Conservation (phyloP, 2,329 filamentous ascomycete species). For the Fusarium nanum region DNA sequence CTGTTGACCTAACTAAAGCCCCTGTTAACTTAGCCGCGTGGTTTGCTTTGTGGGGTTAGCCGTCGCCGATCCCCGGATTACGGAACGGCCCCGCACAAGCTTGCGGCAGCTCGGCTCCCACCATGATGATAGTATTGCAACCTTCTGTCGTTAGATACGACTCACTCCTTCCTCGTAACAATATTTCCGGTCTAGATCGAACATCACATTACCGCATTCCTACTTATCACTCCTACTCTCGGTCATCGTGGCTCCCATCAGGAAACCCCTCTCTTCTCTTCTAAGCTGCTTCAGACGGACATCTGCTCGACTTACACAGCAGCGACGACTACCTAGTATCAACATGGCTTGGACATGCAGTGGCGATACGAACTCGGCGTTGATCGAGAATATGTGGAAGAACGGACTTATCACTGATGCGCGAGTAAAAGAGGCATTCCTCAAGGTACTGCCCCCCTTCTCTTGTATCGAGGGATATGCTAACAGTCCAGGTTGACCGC, state of each 20-base stretch:
- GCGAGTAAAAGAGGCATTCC: constrained; percentile 82
- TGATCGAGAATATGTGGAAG: constrained; percentile 81
- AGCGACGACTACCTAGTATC: constrained; percentile 28
- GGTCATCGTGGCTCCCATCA: constrained; percentile 30
- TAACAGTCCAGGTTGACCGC: constrained; percentile 77
- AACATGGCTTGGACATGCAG: constrained; percentile 92
- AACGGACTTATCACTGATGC: constrained; percentile 79
- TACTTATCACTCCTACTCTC: not conserved
- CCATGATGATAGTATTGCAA: constrained; percentile 35
- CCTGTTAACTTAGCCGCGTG: not conserved
- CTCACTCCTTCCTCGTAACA: not conserved
- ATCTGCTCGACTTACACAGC: constrained; percentile 9
- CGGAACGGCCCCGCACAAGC: constrained; percentile 44
- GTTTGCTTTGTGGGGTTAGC: constrained; percentile 37
- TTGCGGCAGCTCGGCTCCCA: constrained; percentile 26
- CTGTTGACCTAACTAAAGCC: constrained; percentile 14
- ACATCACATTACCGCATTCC: too few species aligned
- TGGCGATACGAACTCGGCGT: constrained; percentile 76
- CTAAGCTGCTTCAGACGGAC: not conserved
- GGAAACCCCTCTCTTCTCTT: constrained; percentile 3
- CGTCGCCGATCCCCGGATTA: constrained; percentile 36
- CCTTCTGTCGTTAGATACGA: not conserved
- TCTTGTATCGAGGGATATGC: not conserved
- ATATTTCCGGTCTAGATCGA: too few species aligned
- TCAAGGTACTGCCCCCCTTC: constrained; percentile 63